Evolutionary conservation across 768 basidiomycete species (phyloP), one percentile per base, ranked within the genome.

Genomic region (Hysterangium stoloniferum): DNA sequence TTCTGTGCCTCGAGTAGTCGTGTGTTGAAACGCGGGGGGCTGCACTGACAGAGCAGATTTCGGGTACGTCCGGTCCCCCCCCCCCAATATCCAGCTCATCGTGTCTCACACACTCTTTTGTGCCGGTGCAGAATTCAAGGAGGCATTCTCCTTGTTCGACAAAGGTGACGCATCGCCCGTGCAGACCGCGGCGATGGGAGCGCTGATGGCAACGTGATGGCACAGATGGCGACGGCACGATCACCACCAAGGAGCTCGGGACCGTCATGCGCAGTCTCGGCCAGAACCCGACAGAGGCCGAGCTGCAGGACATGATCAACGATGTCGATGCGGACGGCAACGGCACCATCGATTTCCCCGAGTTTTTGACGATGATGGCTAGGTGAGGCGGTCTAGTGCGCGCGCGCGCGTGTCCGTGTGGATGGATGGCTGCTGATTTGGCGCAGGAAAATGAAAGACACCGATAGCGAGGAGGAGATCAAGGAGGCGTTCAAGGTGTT

Each of bases 131-230:
- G 92, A 95, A 70, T 97, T 94, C 81, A 97, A 95, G 78, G 95
- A 97, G 75, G 94, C 94, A 44, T 97, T 98, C 73, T 91, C 93
- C 53, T 78, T 98, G 19, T 97, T 98, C 68, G 92, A 96, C 74
- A 94, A 92, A 68, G 88, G 92, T 91, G 54, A 52, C 75, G 68
- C 15, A n/a, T n/a, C n/a, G 12, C 50, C 48, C 35, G 49, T 44
- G 52, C 46, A 35, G 24, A 41, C 44, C 40, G n/a, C n/a, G n/a
- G 41, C 51, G 15, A 25, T 45, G 56, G 41, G 52, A 27, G 11
- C 29, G 9, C n/a, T 15, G 31, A 27, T 40, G 36, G 25, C 6
- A 11, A 32, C 35, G 33, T 31, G n/a, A n/a, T n/a, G n/a, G n/a
- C n/a, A 4, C 62, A 92, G 90, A 93, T 59, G 87, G 86, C 58